Percentiles rank a stretch among this genome's conserved stretches.
Evolutionary conservation across 345 rosid species (phyloP).

Genomic region (Salix arbutifolia): DNA sequence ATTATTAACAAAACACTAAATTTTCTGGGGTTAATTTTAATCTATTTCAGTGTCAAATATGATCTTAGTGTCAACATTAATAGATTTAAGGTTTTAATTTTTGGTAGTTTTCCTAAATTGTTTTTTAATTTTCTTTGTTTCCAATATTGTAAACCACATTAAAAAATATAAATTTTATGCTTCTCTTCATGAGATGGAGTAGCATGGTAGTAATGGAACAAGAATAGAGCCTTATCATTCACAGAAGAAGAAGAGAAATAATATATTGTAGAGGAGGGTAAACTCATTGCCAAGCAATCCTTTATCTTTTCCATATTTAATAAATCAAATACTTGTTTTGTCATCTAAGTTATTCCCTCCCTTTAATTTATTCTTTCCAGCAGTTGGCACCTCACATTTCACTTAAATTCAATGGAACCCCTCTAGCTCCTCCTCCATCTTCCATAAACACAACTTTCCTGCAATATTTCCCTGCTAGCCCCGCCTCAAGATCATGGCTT

Average conservation of each 20-base stretch:
- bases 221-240: background rate
- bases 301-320: background rate
- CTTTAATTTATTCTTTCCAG: constrained; percentile 25
- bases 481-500: constrained; percentile 25
- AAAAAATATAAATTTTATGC: too few relatives aligned
- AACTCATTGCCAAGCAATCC: constrained; percentile 41
- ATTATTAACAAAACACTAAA: too few relatives aligned
- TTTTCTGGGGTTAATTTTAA: too few relatives aligned
- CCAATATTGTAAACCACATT: too few relatives aligned
- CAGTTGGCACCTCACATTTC: background rate
- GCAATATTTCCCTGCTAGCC: background rate
- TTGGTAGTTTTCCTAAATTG: too few relatives aligned
- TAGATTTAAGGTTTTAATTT: too few relatives aligned
- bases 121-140: too few relatives aligned
- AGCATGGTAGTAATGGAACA: too few relatives aligned
- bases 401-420: constrained; percentile 3
- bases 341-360: constrained; percentile 29
- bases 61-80: too few relatives aligned
- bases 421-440: background rate
- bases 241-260: background rate
- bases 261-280: background rate
- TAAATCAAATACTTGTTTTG: constrained; percentile 33
- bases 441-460: background rate
- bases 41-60: fast-evolving
- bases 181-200: too few relatives aligned